Percentiles rank a stretch among this genome's conserved stretches.
Conservation (phyloP, 2,329 filamentous ascomycete species). For the Xylariaceae sp. region DNA sequence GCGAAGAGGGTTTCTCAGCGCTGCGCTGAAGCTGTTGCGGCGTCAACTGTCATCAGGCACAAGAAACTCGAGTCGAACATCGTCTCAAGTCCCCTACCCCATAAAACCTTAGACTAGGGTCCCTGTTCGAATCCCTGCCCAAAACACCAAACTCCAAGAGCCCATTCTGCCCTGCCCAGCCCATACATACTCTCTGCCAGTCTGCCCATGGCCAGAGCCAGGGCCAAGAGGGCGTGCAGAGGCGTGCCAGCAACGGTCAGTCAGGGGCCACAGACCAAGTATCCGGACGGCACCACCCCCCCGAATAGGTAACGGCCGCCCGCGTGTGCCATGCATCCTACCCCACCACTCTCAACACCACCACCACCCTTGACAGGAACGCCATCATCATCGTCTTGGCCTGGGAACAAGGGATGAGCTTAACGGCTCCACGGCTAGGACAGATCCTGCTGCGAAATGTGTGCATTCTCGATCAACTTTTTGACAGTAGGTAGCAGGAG, state of each 20-base stretch:
- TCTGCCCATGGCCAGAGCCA: too few relatives aligned
- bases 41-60: constrained; percentile 30
- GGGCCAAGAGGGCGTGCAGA: neutral
- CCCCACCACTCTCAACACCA: constrained; percentile 5
- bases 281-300: constrained; percentile 26
- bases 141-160: constrained; percentile 28
- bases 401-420: constrained; percentile 20
- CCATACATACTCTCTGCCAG: too few relatives aligned
- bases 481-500: too few relatives aligned
- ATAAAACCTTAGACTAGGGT: constrained; percentile 27
- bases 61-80: constrained; percentile 33
- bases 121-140: too few relatives aligned
- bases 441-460: constrained; percentile 11
- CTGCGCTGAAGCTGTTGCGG: constrained; percentile 31
- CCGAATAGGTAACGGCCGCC: constrained; percentile 27
- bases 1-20: too few relatives aligned
- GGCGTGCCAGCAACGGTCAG: too few relatives aligned
- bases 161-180: too few relatives aligned
- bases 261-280: constrained; percentile 26
- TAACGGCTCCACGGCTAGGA: constrained; percentile 19
- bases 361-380: constrained; percentile 1
- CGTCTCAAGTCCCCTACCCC: constrained; percentile 40
- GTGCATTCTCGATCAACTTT: too few relatives aligned
- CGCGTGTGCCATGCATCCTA: constrained; percentile 23
- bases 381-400: constrained; percentile 7